These are phyloP conservation scores for Alternaria postmessia DNA, from an alignment of 2,329 filamentous ascomycete species.

Conservation along the genomic window DNA sequence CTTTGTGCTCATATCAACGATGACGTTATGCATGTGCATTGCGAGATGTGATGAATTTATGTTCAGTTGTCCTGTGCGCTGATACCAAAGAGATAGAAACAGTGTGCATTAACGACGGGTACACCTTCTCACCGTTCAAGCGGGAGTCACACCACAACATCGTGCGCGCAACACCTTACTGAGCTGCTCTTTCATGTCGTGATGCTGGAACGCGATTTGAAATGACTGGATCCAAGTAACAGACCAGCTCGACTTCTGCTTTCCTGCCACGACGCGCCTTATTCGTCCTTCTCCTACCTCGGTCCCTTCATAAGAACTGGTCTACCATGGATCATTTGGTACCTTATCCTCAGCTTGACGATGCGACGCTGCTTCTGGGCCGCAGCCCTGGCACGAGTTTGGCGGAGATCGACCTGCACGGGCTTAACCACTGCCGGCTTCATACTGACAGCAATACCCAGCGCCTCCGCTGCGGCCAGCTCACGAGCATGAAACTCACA, in stretches of 20 bases:
- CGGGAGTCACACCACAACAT: background rate
- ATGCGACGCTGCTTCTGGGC: background rate
- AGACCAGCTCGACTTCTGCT: background rate
- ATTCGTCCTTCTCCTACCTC: background rate
- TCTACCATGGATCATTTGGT: background rate
- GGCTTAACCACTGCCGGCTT: background rate
- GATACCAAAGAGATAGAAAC: background rate
- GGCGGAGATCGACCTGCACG: background rate
- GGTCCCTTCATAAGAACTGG: background rate
- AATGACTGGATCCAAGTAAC: background rate
- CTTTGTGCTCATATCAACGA: background rate
- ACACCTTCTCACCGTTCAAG: background rate
- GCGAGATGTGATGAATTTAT: too few relatives aligned
- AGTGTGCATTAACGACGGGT: background rate
- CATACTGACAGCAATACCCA: background rate
- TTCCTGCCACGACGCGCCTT: background rate
- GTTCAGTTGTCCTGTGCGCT: background rate
- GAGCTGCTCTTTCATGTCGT: too few relatives aligned
- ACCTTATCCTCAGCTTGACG: conserved; percentile 19
- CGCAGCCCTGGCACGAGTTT: background rate
- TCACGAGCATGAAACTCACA: conserved; percentile 20
- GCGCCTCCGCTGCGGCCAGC: background rate
- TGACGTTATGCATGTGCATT: background rate
- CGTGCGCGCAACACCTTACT: too few relatives aligned
- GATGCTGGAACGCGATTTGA: rapidly evolving